Percentiles rank a stretch among this genome's conserved stretches.
Evolutionary conservation across 208 protist species (phyloP).

Genomic region (Leishmania aethiopica): DNA sequence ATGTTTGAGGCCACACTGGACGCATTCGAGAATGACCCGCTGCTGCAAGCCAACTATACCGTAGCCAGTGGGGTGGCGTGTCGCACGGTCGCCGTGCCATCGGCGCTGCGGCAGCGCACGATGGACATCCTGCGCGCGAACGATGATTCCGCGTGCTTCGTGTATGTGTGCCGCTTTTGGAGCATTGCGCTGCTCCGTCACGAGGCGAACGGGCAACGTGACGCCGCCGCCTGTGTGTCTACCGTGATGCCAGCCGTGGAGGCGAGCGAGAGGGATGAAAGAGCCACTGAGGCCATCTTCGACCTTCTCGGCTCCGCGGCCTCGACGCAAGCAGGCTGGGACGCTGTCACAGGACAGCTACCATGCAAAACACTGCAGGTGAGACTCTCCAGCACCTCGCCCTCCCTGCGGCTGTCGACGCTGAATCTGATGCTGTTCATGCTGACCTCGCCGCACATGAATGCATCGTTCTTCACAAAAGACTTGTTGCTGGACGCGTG

Average conservation of each 20-base stretch:
- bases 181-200: constrained; percentile 46
- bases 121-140: constrained; percentile 28
- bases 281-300: constrained; percentile 45
- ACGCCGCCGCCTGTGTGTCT: constrained; percentile 49
- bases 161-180: constrained; percentile 71
- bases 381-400: constrained; percentile 31
- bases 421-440: constrained; percentile 47
- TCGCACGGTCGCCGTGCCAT: constrained; percentile 39
- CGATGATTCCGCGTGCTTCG: constrained; percentile 44
- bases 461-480: constrained; percentile 34
- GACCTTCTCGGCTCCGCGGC: constrained; percentile 52
- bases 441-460: constrained; percentile 50
- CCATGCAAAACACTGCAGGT: constrained; percentile 30
- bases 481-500: constrained; percentile 55
- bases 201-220: constrained; percentile 50
- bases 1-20: constrained; percentile 43
- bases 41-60: constrained; percentile 84
- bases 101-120: constrained; percentile 35
- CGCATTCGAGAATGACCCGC: constrained; percentile 66
- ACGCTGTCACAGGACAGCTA: constrained; percentile 25
- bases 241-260: constrained; percentile 22
- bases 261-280: constrained; percentile 13
- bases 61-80: constrained; percentile 58
- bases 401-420: constrained; percentile 27
- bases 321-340: constrained; percentile 59